Conservation (phyloP, 495 filamentous ascomycete species). For the Poronia punctata region DNA sequence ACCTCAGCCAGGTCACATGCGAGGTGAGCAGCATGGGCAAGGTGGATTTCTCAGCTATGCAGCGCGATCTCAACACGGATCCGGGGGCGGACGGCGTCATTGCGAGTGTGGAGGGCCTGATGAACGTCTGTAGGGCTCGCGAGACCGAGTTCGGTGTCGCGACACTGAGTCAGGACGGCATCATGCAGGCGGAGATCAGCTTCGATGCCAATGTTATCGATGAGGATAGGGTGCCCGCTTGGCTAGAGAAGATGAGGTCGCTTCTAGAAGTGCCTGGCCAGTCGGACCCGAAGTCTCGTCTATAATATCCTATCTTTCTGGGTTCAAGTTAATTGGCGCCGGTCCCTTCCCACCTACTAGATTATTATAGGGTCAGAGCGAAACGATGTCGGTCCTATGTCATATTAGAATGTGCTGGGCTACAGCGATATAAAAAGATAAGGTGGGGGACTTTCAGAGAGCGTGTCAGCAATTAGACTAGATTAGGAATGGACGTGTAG, state of each 20-base stretch:
- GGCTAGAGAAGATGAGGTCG: slow-evolving; percentile 7
- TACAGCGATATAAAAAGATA: too few species aligned
- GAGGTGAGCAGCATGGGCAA: slow-evolving; percentile 4
- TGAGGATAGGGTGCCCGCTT: not conserved
- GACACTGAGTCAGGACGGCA: slow-evolving; percentile 5
- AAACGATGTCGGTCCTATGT: too few species aligned
- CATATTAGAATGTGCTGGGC: too few species aligned
- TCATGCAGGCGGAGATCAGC: slow-evolving; percentile 5
- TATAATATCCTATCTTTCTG: too few species aligned
- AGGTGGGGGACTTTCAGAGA: too few species aligned
- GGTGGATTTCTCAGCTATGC: slow-evolving; percentile 1
- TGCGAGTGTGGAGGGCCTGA: slow-evolving; percentile 1
- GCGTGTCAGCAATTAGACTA: too few species aligned
- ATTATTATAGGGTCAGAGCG: too few species aligned
- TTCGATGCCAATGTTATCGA: slow-evolving; percentile 10
- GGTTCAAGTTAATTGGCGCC: too few species aligned
- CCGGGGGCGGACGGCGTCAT: slow-evolving; percentile 2
- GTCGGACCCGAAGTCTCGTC: slow-evolving; percentile 2
- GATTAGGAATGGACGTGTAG: too few species aligned
- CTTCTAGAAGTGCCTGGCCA: slow-evolving; percentile 1
- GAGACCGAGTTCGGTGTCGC: slow-evolving; percentile 6
- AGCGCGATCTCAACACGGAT: slow-evolving; percentile 5
- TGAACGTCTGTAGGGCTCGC: not conserved
- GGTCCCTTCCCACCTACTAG: too few species aligned
- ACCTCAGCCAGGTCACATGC: not conserved